Conservation (phyloP, 805 yeast species). For the Tetrapisispora arboricola region DNA sequence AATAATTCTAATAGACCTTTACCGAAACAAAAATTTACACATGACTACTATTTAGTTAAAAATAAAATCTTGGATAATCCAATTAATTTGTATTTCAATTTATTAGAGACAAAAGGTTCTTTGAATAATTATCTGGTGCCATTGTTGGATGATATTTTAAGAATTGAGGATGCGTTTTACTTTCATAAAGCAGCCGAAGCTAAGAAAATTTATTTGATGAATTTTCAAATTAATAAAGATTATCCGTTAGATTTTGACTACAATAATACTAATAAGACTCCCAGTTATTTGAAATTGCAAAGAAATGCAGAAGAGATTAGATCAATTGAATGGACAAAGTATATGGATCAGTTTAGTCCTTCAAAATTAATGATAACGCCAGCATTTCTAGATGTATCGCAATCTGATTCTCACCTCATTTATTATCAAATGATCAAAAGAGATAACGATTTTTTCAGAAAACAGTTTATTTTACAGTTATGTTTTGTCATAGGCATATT, state of each 20-base stretch:
- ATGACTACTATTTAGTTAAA: conserved; percentile 15
- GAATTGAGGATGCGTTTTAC: conserved; percentile 19
- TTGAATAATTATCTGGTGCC: conserved; percentile 11
- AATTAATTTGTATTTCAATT: conserved; percentile 10
- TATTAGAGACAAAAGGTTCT: conserved; percentile 9
- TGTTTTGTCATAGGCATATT: conserved; percentile 12
- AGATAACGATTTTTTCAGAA: conserved; percentile 21
- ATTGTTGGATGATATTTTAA: conserved; percentile 15
- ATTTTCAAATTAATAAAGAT: conserved; percentile 12
- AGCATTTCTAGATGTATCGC: conserved; percentile 17
- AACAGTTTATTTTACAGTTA: conserved; percentile 22
- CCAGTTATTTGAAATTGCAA: conserved; percentile 11
- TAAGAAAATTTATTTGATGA: conserved; percentile 6
- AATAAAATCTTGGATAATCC: conserved; percentile 16
- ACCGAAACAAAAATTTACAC: conserved; percentile 12
- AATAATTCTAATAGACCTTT: conserved; percentile 3
- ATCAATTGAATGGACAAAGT: background rate
- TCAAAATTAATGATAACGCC: conserved; percentile 8
- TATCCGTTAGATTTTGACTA: conserved; percentile 12
- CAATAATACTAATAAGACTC: conserved; percentile 3
- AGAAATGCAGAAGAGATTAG: background rate
- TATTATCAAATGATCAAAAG: conserved; percentile 15
- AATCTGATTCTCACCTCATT: conserved; percentile 11
- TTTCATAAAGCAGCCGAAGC: conserved; percentile 6
- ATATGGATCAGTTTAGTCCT: background rate